Percentiles rank a stretch among this genome's conserved stretches.
phyloP scores from a whole-genome alignment of 805 yeast species.

The Wickerhamiella galacta region DNA sequence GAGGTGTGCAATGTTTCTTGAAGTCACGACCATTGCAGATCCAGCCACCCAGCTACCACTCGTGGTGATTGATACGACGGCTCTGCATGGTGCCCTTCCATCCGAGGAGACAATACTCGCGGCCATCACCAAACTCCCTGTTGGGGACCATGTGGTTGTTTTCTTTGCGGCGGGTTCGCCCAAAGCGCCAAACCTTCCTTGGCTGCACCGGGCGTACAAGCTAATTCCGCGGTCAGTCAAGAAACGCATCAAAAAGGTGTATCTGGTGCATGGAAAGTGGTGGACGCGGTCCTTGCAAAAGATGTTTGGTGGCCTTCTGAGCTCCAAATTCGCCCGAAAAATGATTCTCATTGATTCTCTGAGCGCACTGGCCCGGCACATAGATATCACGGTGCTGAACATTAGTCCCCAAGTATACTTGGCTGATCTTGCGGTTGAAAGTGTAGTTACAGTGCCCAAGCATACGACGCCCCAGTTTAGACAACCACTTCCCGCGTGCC shows the following conservation, averaged over 20 bases:
- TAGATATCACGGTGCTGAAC: slow-evolving; percentile 64
- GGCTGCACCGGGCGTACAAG: slow-evolving; percentile 46
- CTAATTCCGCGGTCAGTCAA: slow-evolving; percentile 40
- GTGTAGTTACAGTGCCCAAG: slow-evolving; percentile 34
- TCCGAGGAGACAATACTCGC: slow-evolving; percentile 39
- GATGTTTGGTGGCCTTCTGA: slow-evolving; percentile 45
- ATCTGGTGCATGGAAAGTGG: slow-evolving; percentile 85
- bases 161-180: slow-evolving; percentile 74
- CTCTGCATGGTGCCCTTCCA: slow-evolving; percentile 33
- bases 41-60: slow-evolving; percentile 54
- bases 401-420: slow-evolving; percentile 61
- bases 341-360: slow-evolving; percentile 33
- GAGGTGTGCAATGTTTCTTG: too few species aligned
- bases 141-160: slow-evolving; percentile 44
- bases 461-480: slow-evolving; percentile 22
- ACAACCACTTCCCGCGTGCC: slow-evolving; percentile 11
- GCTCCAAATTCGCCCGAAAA: slow-evolving; percentile 29
- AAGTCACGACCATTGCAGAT: too few species aligned
- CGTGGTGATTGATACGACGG: slow-evolving; percentile 70
- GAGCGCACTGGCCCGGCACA: slow-evolving; percentile 36
- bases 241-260: slow-evolving; percentile 41
- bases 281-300: slow-evolving; percentile 64
- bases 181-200: slow-evolving; percentile 40
- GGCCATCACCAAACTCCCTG: slow-evolving; percentile 42
- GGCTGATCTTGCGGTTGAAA: slow-evolving; percentile 40